Percentiles rank a stretch among this genome's conserved stretches.
These are phyloP conservation scores for Scedosporium apiospermum DNA, from an alignment of 2,329 filamentous ascomycete species.

Conservation along the genomic window DNA sequence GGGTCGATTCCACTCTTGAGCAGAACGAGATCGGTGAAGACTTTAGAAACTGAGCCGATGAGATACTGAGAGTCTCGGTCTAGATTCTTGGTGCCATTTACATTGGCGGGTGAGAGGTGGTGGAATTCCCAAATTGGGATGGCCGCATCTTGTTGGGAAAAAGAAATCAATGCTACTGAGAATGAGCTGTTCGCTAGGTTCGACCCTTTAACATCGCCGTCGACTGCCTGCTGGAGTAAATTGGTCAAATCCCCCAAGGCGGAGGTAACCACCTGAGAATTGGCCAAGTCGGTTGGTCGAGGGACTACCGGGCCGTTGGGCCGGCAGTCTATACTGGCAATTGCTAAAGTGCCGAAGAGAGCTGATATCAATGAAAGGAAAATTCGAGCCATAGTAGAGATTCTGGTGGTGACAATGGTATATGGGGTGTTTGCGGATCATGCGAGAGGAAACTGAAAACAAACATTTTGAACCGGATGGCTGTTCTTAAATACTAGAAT, in stretches of 20 bases:
- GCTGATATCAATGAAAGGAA: too few species aligned
- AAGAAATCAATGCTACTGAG: constrained; percentile 24
- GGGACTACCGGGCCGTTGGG: constrained; percentile 17
- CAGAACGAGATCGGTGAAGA: constrained; percentile 26
- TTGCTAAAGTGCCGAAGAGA: too few species aligned
- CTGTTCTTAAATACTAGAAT: too few species aligned
- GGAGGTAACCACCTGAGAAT: constrained; percentile 17
- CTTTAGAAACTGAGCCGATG: constrained; percentile 29
- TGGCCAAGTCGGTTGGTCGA: constrained; percentile 16
- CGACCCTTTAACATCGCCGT: constrained; percentile 24
- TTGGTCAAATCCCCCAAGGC: constrained; percentile 19
- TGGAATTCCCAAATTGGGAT: constrained; percentile 31
- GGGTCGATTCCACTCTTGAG: constrained; percentile 24
- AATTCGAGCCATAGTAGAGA: too few species aligned
- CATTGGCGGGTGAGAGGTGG: constrained; percentile 23
- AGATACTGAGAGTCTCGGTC: constrained; percentile 29
- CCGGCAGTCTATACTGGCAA: constrained; percentile 11
- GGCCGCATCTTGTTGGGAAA: constrained; percentile 16
- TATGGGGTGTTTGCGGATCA: too few species aligned
- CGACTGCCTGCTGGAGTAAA: constrained; percentile 19
- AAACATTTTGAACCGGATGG: too few species aligned
- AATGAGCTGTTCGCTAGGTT: constrained; percentile 26
- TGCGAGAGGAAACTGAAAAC: too few species aligned
- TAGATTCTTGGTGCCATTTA: constrained; percentile 21
- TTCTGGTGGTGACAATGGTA: too few species aligned